Base-by-base conservation (phyloP, 2,329 filamentous ascomycete genomes). In the Alternaria alternata region DNA sequence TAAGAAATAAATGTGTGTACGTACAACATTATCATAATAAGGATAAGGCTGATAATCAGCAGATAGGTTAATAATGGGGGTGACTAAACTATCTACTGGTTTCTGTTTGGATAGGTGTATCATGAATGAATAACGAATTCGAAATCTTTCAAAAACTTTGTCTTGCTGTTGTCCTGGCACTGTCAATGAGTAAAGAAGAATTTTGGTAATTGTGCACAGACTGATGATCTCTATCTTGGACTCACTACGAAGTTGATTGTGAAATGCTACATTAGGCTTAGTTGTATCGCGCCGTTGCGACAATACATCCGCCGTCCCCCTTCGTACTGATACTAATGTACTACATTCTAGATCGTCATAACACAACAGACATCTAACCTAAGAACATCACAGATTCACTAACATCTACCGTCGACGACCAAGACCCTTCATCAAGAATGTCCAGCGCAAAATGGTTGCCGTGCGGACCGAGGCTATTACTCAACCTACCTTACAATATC, bases 1-100 rank as follows among this genome's bases (percentile, higher is more conserved):
- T 12, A 3, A 46, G 3, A 6, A 18, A 30, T 18, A 5, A 34
- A 24, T 24, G 22, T 49, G 14, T 36, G 46, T 49, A 36, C 16
- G 46, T 36, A 26, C 0, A 36, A 14, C 5, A 1, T 14, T 0
- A 20, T 11, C 32, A 2, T 7, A 9, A 12, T 1, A 0, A 8
- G 22, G 12, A 24, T 3, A 4, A 26, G 16, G 20, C 30, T 38
- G 14, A 49, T 26, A 20, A 1, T 36, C 14, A 7, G 1, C 20
- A 49, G 46, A 38, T 26, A 22, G 0, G 3, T 12, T 18, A 36
- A 49, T 12, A n/a, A 34, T 24, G 8, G 16, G 32, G 20, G 22
- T 14, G 30, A 14, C 14, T 12, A 20, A 3, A 16, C 1, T 32
- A 36, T 48, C 0, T 48, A 14, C 18, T 36, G 18, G 18, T n/a